phyloP scores from a whole-genome alignment of 2,329 filamentous ascomycete genomes.

The Ascosphaera apis region DNA sequence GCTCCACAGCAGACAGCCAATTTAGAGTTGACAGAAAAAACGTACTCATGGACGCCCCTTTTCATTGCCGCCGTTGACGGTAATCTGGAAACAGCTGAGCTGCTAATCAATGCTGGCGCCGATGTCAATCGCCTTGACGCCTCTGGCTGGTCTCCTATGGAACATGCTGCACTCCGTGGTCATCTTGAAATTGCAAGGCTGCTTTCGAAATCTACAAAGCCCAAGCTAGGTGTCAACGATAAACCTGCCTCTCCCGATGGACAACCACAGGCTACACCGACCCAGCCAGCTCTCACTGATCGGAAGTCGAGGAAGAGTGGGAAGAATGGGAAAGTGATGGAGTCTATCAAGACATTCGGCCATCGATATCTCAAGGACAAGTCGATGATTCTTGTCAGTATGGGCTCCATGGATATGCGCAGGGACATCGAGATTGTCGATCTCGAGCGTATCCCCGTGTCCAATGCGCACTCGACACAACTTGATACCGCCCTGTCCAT shows the following conservation, averaged over 20 bases:
- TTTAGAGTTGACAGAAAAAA: constrained; percentile 54
- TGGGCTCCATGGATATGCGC: constrained; percentile 85
- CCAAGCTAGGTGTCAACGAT: too few relatives aligned
- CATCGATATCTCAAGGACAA: constrained; percentile 83
- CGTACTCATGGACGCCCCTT: constrained; percentile 85
- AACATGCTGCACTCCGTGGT: constrained; percentile 76
- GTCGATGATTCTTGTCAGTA: constrained; percentile 71
- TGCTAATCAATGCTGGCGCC: constrained; percentile 57
- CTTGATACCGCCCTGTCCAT: constrained; percentile 85
- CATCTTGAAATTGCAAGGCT: constrained; percentile 59
- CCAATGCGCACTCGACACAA: constrained; percentile 74
- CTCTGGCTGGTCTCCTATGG: constrained; percentile 82
- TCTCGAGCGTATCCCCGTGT: constrained; percentile 68
- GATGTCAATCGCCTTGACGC: constrained; percentile 53
- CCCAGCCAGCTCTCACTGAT: constrained; percentile 20
- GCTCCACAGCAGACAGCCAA: constrained; percentile 48
- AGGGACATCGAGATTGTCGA: constrained; percentile 61
- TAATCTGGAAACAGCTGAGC: constrained; percentile 47
- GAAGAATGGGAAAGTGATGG: constrained; percentile 28
- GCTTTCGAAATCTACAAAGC: constrained; percentile 34
- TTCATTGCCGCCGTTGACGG: constrained; percentile 86
- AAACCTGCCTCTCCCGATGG: constrained; percentile 8
- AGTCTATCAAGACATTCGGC: constrained; percentile 84
- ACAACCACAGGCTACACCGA: constrained; percentile 13
- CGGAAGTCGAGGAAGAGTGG: constrained; percentile 15